Evolutionary conservation across 768 basidiomycete genomes (phyloP).

Genomic region (Mycena maculata): DNA sequence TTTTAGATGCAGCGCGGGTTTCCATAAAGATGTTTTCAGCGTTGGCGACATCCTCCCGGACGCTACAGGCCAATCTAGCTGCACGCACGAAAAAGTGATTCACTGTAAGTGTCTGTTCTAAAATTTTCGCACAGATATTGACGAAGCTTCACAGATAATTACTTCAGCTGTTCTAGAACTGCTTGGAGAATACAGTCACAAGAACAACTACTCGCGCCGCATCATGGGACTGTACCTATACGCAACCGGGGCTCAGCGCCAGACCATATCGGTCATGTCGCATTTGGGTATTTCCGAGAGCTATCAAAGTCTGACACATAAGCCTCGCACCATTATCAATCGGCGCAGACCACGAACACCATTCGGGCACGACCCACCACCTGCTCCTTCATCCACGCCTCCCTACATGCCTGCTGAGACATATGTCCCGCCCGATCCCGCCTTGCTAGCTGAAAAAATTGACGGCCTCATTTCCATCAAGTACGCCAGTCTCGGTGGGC

Average conservation of each 20-base stretch:
- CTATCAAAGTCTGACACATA: slow-evolving; percentile 39
- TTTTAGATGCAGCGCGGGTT: slow-evolving; percentile 20
- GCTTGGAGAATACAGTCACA: slow-evolving; percentile 46
- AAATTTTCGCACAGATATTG: too few relatives aligned
- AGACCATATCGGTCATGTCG: slow-evolving; percentile 44
- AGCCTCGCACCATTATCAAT: slow-evolving; percentile 8
- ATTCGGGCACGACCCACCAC: neutral
- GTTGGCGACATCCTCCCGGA: slow-evolving; percentile 36
- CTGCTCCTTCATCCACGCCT: neutral
- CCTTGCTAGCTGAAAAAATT: too few relatives aligned
- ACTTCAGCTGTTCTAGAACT: slow-evolving; percentile 33
- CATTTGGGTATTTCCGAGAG: slow-evolving; percentile 45
- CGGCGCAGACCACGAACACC: neutral
- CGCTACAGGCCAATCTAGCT: neutral
- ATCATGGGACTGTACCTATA: slow-evolving; percentile 47
- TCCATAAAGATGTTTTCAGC: slow-evolving; percentile 29
- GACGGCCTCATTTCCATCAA: too few relatives aligned
- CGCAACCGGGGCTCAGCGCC: slow-evolving; percentile 46
- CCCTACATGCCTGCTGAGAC: neutral
- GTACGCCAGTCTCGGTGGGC: too few relatives aligned
- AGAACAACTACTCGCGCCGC: slow-evolving; percentile 44
- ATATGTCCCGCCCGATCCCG: too few relatives aligned
- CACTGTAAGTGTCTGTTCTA: too few relatives aligned
- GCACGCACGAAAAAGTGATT: too few relatives aligned
- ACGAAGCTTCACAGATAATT: too few relatives aligned